phyloP scores from a whole-genome alignment of 2,329 filamentous ascomycete genomes.

The Penicillium glabrum region DNA sequence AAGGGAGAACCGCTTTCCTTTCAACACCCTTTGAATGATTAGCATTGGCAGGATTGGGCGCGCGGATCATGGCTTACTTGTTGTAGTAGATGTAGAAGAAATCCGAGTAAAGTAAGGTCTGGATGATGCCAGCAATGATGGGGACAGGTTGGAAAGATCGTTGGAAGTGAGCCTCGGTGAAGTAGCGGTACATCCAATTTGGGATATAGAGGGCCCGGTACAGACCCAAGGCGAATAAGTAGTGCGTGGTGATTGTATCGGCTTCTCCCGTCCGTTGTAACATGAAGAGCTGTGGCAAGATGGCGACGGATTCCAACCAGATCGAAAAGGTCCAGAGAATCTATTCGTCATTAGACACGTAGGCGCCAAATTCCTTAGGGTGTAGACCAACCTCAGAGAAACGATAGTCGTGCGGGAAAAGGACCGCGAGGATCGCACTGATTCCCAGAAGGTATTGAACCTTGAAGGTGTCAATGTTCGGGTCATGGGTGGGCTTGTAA shows the following conservation, averaged over 20 bases:
- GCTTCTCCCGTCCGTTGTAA: constrained; percentile 95
- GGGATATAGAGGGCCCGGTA: constrained; percentile 97
- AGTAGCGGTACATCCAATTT: constrained; percentile 95
- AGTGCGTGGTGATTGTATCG: constrained; percentile 99
- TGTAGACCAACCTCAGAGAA: constrained; percentile 58
- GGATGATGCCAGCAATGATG: constrained; percentile 82
- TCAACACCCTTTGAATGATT: constrained; percentile 58
- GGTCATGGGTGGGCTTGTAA: constrained; percentile 96
- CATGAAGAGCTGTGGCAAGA: constrained; percentile 97
- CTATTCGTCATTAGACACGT: constrained; percentile 43
- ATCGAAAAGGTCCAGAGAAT: constrained; percentile 98
- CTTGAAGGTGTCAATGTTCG: constrained; percentile 95
- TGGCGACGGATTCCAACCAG: constrained; percentile 96
- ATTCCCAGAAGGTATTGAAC: constrained; percentile 89
- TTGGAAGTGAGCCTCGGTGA: constrained; percentile 76
- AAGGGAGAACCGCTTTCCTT: constrained; percentile 84
- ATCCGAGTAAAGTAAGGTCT: constrained; percentile 95
- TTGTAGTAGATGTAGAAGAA: constrained; percentile 99
- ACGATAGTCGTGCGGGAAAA: constrained; percentile 85
- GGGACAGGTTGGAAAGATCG: constrained; percentile 82
- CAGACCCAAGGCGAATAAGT: constrained; percentile 86
- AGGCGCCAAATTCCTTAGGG: not conserved
- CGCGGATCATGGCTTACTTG: constrained; percentile 57
- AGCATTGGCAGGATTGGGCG: not conserved
- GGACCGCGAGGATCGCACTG: constrained; percentile 72